Percentiles rank a stretch among this genome's conserved stretches.
These are phyloP conservation scores for Globisporangium spiculum DNA, from an alignment of 352 stramenopile genomes.

Conservation along the genomic window DNA sequence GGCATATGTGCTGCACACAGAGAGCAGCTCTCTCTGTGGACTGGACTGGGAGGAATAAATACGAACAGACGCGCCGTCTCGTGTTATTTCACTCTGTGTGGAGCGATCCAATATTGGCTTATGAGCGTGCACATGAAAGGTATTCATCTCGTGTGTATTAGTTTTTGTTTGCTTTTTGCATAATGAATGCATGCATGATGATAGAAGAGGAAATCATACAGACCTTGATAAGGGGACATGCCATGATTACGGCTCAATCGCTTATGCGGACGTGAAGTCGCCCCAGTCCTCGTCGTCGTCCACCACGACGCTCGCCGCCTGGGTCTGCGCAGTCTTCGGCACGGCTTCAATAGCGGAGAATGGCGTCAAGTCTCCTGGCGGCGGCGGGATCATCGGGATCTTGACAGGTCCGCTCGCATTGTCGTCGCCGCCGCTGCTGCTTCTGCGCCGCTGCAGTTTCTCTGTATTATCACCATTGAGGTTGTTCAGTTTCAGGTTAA, in stretches of 20 bases:
- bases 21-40: neutral
- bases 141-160: neutral
- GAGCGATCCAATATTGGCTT: neutral
- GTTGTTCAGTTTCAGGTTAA: constrained; percentile 65
- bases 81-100: too few species aligned
- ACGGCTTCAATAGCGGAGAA: constrained; percentile 24
- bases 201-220: neutral
- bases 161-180: constrained; percentile 1
- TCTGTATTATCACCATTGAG: constrained; percentile 25
- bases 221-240: neutral
- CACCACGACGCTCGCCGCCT: constrained; percentile 22
- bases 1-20: neutral
- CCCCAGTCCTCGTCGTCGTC: constrained; percentile 73
- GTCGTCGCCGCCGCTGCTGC: constrained; percentile 27
- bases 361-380: constrained; percentile 31
- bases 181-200: neutral
- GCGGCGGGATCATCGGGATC: constrained; percentile 57
- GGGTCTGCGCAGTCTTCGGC: constrained; percentile 36
- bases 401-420: constrained; percentile 28
- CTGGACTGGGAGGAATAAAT: neutral
- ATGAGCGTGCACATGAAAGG: neutral
- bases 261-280: constrained; percentile 76
- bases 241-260: neutral
- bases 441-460: constrained; percentile 25
- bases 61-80: neutral